phyloP scores from a whole-genome alignment of 495 filamentous ascomycete species.

The Penicillium fimorum region DNA sequence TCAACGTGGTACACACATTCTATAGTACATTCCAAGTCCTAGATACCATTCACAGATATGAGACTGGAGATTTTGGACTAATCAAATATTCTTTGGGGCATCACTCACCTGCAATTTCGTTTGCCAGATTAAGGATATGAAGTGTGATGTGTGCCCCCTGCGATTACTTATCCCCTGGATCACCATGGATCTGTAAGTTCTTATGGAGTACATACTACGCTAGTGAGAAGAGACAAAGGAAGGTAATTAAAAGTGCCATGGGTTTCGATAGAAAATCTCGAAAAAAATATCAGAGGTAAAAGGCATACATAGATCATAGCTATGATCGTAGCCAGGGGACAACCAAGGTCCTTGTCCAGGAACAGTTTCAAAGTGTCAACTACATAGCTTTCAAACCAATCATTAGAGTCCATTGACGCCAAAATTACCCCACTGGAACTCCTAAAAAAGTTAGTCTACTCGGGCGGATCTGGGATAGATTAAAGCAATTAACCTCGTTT shows the following conservation, averaged over 20 bases:
- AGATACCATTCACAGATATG: not conserved
- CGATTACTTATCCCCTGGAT: conserved; percentile 11
- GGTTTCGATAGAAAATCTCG: not conserved
- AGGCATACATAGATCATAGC: no score
- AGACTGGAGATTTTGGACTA: conserved; percentile 19
- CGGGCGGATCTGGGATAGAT: conserved; percentile 20
- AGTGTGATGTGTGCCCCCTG: not conserved
- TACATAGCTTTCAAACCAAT: conserved; percentile 13
- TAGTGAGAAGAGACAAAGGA: not conserved
- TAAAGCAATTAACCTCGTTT: conserved; percentile 14
- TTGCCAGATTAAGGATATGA: not conserved
- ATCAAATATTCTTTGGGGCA: conserved; percentile 20
- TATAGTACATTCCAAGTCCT: conserved; percentile 24
- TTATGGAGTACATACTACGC: not conserved
- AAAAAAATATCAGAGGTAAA: no score
- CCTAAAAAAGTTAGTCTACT: conserved; percentile 25
- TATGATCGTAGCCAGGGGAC: not conserved
- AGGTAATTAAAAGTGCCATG: not conserved
- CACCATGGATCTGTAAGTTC: conserved; percentile 6
- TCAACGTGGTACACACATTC: conserved; percentile 30
- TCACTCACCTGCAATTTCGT: not conserved
- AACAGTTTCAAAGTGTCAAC: conserved; percentile 16
- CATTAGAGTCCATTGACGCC: not conserved
- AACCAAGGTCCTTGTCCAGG: conserved; percentile 1
- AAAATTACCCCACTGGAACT: conserved; percentile 7